Evolutionary conservation across 2,329 filamentous ascomycete genomes (phyloP), one percentile per base, ranked within the genome.

Genomic region (Xylariomycetidae sp.): DNA sequence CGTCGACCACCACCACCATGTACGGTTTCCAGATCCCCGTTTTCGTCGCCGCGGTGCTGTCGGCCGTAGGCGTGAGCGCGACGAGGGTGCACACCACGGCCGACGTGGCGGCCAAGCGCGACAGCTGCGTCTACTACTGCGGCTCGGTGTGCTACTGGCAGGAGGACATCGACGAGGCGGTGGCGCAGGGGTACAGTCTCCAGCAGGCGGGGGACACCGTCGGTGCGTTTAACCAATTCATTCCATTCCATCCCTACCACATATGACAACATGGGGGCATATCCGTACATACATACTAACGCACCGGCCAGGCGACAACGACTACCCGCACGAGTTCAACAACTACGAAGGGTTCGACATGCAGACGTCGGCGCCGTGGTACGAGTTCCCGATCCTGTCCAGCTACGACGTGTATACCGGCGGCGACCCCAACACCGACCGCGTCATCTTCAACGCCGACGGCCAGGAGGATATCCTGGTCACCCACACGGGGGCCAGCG

Each of bases 401-500:
- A 49, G 39, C 35, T 54, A 43, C 39, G 28, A 36, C 7, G 49
- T 60, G 14, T 66, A 64, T 46, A 49, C 46, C 12, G 61, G 63
- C 13, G 75, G 76, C 26, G 5, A 13, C 10, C 26, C 26, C 26
- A 16, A 16, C 13, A 12, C 26, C 26, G 26, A 29, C 26, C 26
- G 26, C 15, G 26, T 29, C 26, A 29, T 18, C n/a, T 29, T 29
- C 26, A 29, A 29, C 15, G 15, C 14, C 26, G 6, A 29, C 9
- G 26, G 26, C 15, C 13, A 63, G 26, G 64, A 72, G 28, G 76
- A 76, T 20, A 68, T 70, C 19, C 56, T 74, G 18, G 79, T 82
- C 44, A 82, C 79, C 1, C 79, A 82, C 49, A 78, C 72, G 15
- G 77, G 78, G 10, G 26, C 26, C 6, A 16, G 13, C 13, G 76